These are phyloP conservation scores for Trichoderma sp. DNA, from an alignment of 2,329 filamentous ascomycete species.

Conservation along the genomic window DNA sequence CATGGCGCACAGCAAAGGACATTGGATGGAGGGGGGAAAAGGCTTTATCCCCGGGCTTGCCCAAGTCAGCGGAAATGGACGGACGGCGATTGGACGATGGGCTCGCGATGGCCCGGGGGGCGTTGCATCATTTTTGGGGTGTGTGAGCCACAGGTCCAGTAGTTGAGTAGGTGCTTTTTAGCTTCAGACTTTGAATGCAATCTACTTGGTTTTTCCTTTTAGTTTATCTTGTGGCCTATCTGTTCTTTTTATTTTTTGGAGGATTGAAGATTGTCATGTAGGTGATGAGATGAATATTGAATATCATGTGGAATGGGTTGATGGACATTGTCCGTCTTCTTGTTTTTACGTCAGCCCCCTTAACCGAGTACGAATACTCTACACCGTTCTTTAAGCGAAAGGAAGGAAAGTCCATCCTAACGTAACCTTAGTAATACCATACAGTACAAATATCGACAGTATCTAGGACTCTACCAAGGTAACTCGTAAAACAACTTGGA, in stretches of 20 bases:
- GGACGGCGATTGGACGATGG: background rate
- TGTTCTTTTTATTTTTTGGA: background rate
- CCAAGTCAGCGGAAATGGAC: background rate
- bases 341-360: background rate
- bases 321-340: background rate
- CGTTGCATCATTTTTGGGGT: conserved; percentile 13
- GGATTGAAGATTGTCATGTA: background rate
- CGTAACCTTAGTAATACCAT: background rate
- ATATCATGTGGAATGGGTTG: background rate
- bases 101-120: background rate
- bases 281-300: background rate
- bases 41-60: background rate
- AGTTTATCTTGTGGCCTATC: background rate
- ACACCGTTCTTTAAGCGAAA: background rate
- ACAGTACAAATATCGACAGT: no score
- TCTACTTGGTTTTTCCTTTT: background rate
- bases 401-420: background rate
- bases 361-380: background rate
- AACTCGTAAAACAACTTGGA: background rate
- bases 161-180: background rate
- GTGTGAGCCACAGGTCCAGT: background rate
- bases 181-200: background rate
- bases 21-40: no score
- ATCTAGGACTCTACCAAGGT: no score
- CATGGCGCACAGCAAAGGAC: no score